A percentile compares a stretch with the other conserved stretches of the same genome.
Evolutionary conservation across 2,329 filamentous ascomycete genomes (phyloP).

Genomic region (Sphaerulina musiva): DNA sequence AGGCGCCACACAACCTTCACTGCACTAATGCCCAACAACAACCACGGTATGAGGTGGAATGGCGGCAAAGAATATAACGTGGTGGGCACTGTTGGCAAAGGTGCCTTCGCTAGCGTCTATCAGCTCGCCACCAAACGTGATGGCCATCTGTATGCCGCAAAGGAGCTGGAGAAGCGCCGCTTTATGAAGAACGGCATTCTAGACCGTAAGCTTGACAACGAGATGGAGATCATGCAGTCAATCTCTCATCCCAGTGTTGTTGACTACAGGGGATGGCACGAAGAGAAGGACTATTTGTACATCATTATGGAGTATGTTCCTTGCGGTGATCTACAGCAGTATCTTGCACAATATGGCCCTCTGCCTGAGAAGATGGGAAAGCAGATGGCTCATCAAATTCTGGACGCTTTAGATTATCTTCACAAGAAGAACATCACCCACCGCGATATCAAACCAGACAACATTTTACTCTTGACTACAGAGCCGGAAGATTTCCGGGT

Average conservation of each 20-base stretch:
- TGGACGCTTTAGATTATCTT: slow-evolving; percentile 78
- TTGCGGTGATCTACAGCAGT: slow-evolving; percentile 72
- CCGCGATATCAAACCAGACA: slow-evolving; percentile 97
- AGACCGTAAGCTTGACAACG: slow-evolving; percentile 89
- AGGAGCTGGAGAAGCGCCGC: slow-evolving; percentile 86
- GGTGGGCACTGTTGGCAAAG: slow-evolving; percentile 74
- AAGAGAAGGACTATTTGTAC: slow-evolving; percentile 72
- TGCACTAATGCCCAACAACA: slow-evolving; percentile 27
- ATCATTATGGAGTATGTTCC: slow-evolving; percentile 96
- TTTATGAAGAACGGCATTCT: slow-evolving; percentile 90
- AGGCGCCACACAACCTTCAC: slow-evolving; percentile 17
- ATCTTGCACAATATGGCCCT: slow-evolving; percentile 55
- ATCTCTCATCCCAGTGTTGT: slow-evolving; percentile 86
- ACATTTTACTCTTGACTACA: slow-evolving; percentile 73
- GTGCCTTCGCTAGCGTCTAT: slow-evolving; percentile 91
- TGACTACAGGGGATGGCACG: slow-evolving; percentile 80
- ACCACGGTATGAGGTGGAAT: slow-evolving; percentile 67
- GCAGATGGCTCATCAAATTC: slow-evolving; percentile 65
- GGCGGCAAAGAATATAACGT: slow-evolving; percentile 82
- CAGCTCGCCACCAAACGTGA: slow-evolving; percentile 80
- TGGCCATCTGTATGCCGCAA: slow-evolving; percentile 78
- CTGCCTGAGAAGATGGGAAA: slow-evolving; percentile 65
- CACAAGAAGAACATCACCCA: slow-evolving; percentile 88
- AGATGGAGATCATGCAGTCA: slow-evolving; percentile 90
- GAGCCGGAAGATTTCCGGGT: slow-evolving; percentile 61